Conservation (phyloP, 2,329 filamentous ascomycete species). For the Fusarium cicatricum region DNA sequence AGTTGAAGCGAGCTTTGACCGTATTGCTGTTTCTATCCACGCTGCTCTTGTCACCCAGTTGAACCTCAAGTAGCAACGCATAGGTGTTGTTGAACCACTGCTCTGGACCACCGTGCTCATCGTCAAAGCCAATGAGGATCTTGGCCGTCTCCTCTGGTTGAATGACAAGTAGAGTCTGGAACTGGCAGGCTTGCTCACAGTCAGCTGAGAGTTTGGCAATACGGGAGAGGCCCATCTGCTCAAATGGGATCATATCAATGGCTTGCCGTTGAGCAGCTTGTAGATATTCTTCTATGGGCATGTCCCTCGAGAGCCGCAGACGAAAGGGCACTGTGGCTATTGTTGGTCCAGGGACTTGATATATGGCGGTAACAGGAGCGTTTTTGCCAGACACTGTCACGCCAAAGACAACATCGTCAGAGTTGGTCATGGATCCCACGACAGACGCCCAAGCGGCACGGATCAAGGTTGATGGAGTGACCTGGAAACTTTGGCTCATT, state of each 20-base stretch:
- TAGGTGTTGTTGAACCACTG: neutral
- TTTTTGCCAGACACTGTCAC: constrained; percentile 52
- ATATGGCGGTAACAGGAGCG: constrained; percentile 27
- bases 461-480: constrained; percentile 20
- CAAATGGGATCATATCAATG: constrained; percentile 23
- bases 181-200: constrained; percentile 1
- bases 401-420: constrained; percentile 52
- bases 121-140: neutral
- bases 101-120: neutral
- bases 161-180: constrained; percentile 21
- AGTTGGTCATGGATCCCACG: constrained; percentile 51
- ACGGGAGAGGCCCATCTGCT: constrained; percentile 27
- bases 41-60: neutral
- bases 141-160: neutral
- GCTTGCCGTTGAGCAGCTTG: constrained; percentile 37
- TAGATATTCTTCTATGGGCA: constrained; percentile 51
- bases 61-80: constrained; percentile 4
- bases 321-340: constrained; percentile 46
- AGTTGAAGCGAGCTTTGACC: constrained; percentile 1
- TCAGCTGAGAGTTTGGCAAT: constrained; percentile 26
- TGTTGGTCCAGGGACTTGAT: constrained; percentile 40
- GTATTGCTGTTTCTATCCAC: neutral
- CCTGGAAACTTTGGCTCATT: constrained; percentile 47
- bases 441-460: constrained; percentile 60
- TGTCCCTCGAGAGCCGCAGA: constrained; percentile 37